phyloP scores from a whole-genome alignment of 2,329 filamentous ascomycete genomes.

The Botrytis medusae region DNA sequence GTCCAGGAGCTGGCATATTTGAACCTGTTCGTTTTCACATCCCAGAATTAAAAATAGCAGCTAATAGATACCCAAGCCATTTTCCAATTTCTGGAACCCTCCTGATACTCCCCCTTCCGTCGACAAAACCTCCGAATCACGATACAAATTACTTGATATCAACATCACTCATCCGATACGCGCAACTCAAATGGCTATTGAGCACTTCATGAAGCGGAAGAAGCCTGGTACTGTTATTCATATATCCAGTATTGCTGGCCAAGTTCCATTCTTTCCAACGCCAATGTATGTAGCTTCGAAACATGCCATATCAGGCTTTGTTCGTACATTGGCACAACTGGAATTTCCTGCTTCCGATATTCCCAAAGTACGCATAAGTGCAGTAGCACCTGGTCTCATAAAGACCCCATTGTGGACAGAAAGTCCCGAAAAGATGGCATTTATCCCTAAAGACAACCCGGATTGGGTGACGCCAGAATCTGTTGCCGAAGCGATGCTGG shows the following conservation, averaged over 20 bases:
- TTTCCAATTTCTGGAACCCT: constrained; percentile 51
- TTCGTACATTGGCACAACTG: constrained; percentile 44
- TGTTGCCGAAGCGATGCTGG: constrained; percentile 48
- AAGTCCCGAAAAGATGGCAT: constrained; percentile 45
- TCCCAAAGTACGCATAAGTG: constrained; percentile 44
- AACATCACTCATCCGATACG: constrained; percentile 54
- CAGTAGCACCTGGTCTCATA: constrained; percentile 45
- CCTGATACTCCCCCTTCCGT: constrained; percentile 45
- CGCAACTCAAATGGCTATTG: constrained; percentile 50
- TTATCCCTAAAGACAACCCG: constrained; percentile 33
- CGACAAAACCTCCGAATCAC: constrained; percentile 43
- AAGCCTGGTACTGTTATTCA: constrained; percentile 43
- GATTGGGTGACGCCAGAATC: constrained; percentile 47
- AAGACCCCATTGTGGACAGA: constrained; percentile 49
- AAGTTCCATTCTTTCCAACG: constrained; percentile 42
- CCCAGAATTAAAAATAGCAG: no score
- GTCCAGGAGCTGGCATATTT: constrained; percentile 49
- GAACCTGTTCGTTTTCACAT: constrained; percentile 42
- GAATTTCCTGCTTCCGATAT: constrained; percentile 38
- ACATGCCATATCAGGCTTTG: constrained; percentile 49
- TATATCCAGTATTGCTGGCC: constrained; percentile 50
- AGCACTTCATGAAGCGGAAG: constrained; percentile 45
- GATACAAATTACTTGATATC: constrained; percentile 50
- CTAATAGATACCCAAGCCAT: constrained; percentile 40
- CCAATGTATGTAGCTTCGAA: constrained; percentile 52